Percentiles rank a stretch among this genome's conserved stretches.
Evolutionary conservation across 345 rosid species (phyloP).

Genomic region (Populus deltoides): DNA sequence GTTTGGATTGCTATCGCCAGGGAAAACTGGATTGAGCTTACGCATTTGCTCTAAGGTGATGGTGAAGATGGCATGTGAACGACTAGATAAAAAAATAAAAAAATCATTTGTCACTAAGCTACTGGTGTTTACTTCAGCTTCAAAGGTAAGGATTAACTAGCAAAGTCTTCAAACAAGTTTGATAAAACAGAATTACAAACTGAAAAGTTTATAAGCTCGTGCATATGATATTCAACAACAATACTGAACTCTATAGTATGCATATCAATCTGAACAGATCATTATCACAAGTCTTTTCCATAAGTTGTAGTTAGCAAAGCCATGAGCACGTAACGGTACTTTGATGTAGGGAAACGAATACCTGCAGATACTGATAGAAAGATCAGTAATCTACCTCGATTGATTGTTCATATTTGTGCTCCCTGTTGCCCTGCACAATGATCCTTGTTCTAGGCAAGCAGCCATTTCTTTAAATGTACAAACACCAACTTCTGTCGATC

Average conservation of each 20-base stretch:
- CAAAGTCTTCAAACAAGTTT: not conserved
- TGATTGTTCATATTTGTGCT: slow-evolving; percentile 98
- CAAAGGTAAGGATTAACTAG: slow-evolving; percentile 2
- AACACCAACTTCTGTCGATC: slow-evolving; percentile 91
- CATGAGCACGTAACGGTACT: not conserved
- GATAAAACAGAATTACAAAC: not conserved
- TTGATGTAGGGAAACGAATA: not conserved
- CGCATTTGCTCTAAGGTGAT: slow-evolving; percentile 95
- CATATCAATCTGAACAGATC: not conserved
- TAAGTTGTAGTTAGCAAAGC: not conserved
- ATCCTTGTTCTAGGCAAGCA: slow-evolving; percentile 92
- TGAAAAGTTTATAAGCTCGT: not conserved
- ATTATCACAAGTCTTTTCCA: not conserved
- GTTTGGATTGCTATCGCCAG: slow-evolving; percentile 49
- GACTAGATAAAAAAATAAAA: slow-evolving; percentile 51
- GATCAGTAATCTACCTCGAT: slow-evolving; percentile 60
- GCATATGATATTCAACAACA: not conserved
- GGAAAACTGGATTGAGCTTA: slow-evolving; percentile 55
- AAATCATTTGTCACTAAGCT: slow-evolving; percentile 6
- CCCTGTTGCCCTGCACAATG: slow-evolving; percentile 90
- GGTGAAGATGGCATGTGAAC: slow-evolving; percentile 99
- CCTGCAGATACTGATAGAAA: not conserved
- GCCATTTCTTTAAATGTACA: slow-evolving; percentile 85
- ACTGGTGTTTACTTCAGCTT: not conserved
- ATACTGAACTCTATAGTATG: not conserved